Base-by-base conservation (phyloP, 2,329 filamentous ascomycete species). In the Elsinoe necatrix region DNA sequence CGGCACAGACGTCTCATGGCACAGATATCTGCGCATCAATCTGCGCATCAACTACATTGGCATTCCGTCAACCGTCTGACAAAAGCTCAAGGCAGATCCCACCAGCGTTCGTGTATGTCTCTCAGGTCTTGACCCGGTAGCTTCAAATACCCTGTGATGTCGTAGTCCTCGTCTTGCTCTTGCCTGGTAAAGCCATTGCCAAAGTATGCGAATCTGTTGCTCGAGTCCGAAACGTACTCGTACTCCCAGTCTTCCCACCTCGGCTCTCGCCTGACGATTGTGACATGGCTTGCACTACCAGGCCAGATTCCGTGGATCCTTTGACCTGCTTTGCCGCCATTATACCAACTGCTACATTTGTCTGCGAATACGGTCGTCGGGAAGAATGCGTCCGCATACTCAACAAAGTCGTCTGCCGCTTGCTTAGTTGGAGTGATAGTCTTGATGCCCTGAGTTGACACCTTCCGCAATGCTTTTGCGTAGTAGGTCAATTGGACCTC, bases 341-440 rank as follows among this genome's bases (percentile, higher is more conserved):
- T 89, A 58, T 85, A 86, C 86, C 86, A 89, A 0, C 81, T 85
- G 39, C 79, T 82, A 66, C 85, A 89, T 57, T 80, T 79, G 54
- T 84, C 81, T 0, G 76, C 75, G 57, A 84, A 68, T 35, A 79
- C 77, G 2, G 76, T 80, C 12, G 72, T 73, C 0, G 75, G 74
- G 61, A 77, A 78, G 64, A 78, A 79, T 0, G 69, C 68, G 59
- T 80, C 77, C 43, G 62, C 63, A 56, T 67, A 69, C 37, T 57
- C 56, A 1, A 64, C 58, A 55, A 70, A 68, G 54, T 72, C 65
- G 45, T 68, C 83, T 0, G 84, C 72, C 0, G 85, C 85, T 27
- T 73, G 71, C 47, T 75, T 74, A 0, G 76, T 78, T 0, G 85
- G 83, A 1, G 68, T 67, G 4, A 88, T 77, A 0, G 80, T 76